Evolutionary conservation across 1,284 basidiomycete species (phyloP).

Genomic region (Peniophora sp.): DNA sequence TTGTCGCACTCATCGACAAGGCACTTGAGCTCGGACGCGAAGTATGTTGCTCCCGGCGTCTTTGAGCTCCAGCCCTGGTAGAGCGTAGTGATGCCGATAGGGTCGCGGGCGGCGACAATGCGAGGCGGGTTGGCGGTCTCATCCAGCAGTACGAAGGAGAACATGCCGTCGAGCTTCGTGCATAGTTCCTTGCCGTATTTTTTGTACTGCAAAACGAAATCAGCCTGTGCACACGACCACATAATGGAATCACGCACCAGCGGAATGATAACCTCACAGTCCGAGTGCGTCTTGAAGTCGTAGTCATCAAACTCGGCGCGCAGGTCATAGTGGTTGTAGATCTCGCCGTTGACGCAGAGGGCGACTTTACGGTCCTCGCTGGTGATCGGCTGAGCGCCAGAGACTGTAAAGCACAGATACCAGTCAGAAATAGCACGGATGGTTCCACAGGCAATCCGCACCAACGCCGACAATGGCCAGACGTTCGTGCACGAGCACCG

Average conservation of each 20-base stretch:
- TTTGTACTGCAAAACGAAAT: slow-evolving; percentile 54
- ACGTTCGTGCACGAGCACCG: slow-evolving; percentile 83
- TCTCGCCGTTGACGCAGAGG: slow-evolving; percentile 97
- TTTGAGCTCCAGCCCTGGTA: slow-evolving; percentile 94
- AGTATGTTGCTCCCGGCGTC: slow-evolving; percentile 81
- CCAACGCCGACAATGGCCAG: slow-evolving; percentile 98
- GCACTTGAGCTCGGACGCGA: slow-evolving; percentile 95
- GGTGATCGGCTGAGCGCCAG: slow-evolving; percentile 92
- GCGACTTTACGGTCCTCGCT: slow-evolving; percentile 82
- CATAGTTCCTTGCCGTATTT: slow-evolving; percentile 76
- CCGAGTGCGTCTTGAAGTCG: slow-evolving; percentile 95
- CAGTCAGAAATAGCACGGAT: slow-evolving; percentile 1
- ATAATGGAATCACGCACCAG: slow-evolving; percentile 46
- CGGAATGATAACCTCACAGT: slow-evolving; percentile 96
- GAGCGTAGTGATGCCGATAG: slow-evolving; percentile 96
- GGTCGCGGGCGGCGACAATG: slow-evolving; percentile 93
- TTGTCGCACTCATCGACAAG: slow-evolving; percentile 91
- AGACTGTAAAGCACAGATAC: slow-evolving; percentile 50
- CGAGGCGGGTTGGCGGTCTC: slow-evolving; percentile 85
- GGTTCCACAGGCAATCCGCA: slow-evolving; percentile 32
- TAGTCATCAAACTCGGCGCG: slow-evolving; percentile 60
- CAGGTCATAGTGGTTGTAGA: slow-evolving; percentile 94
- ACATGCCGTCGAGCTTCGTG: slow-evolving; percentile 93
- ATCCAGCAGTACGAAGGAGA: slow-evolving; percentile 95
- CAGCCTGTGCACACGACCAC: not conserved